Evolutionary conservation across 2,329 filamentous ascomycete species (phyloP).

Genomic region (Neopestalotiopsis rosae): DNA sequence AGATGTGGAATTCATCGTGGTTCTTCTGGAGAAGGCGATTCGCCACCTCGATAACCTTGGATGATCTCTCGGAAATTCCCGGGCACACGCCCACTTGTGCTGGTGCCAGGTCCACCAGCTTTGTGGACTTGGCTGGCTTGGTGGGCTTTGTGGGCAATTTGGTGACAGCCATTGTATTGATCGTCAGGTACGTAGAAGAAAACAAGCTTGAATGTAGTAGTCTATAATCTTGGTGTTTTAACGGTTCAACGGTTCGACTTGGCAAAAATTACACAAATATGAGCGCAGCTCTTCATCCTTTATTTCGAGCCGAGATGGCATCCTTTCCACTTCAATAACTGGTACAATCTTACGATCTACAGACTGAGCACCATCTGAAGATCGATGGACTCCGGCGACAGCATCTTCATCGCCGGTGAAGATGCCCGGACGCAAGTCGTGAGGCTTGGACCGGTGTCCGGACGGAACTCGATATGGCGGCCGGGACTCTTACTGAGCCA

Average conservation of each 20-base stretch:
- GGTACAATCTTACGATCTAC: neutral
- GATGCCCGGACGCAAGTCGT: neutral
- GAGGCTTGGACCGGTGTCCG: neutral
- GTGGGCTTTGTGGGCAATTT: neutral
- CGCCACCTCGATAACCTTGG: constrained; percentile 23
- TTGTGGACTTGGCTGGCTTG: neutral
- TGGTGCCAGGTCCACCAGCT: neutral
- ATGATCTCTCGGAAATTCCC: constrained; percentile 5
- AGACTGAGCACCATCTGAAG: neutral
- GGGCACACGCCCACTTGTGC: constrained; percentile 7
- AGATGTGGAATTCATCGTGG: constrained; percentile 38
- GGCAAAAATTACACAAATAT: neutral
- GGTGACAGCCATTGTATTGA: neutral
- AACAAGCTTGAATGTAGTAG: neutral
- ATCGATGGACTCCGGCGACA: neutral
- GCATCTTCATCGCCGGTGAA: neutral
- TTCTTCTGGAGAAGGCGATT: constrained; percentile 35
- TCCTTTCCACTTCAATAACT: neutral
- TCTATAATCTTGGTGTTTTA: too few relatives aligned
- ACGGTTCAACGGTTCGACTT: too few relatives aligned
- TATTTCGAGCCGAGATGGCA: neutral
- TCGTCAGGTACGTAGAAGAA: neutral
- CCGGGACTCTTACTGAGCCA: neutral
- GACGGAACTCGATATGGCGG: neutral
- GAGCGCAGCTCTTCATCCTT: neutral